phyloP scores from a whole-genome alignment of 768 basidiomycete species.

The Flagelloscypha sp. region DNA sequence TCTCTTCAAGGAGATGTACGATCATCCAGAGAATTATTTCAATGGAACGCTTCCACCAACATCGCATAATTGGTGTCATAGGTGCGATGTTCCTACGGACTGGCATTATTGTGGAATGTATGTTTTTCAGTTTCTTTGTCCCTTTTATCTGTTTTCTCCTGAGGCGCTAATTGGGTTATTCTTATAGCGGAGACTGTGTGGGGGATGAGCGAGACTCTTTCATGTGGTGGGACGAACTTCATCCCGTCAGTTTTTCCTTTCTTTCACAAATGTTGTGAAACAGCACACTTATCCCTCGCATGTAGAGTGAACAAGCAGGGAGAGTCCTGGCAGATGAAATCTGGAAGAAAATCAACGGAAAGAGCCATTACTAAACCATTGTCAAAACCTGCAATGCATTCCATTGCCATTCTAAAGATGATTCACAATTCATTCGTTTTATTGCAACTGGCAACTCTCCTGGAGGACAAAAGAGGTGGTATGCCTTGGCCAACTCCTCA shows the following conservation, averaged over 20 bases:
- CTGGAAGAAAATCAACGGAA: conserved; percentile 8
- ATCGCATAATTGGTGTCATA: conserved; percentile 16
- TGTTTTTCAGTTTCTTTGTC: neutral
- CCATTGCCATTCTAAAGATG: too few relatives aligned
- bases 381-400: too few relatives aligned
- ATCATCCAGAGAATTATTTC: conserved; percentile 13
- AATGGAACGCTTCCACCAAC: conserved; percentile 17
- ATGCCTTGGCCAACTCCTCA: too few relatives aligned
- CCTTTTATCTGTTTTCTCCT: conserved; percentile 5
- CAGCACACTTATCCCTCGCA: too few relatives aligned
- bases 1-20: conserved; percentile 16
- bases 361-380: conserved; percentile 8
- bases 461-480: too few relatives aligned
- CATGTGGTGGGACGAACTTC: conserved; percentile 15
- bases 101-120: conserved; percentile 6
- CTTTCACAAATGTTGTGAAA: too few relatives aligned
- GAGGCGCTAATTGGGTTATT: conserved; percentile 10
- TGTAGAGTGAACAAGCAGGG: conserved; percentile 14
- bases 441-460: too few relatives aligned
- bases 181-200: conserved; percentile 14
- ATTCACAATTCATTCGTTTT: too few relatives aligned
- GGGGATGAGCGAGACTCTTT: conserved; percentile 13
- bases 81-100: conserved; percentile 13
- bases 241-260: too few relatives aligned
- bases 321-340: conserved; percentile 13